Conservation (phyloP, 495 filamentous ascomycete genomes). For the Penicillium lagena region DNA sequence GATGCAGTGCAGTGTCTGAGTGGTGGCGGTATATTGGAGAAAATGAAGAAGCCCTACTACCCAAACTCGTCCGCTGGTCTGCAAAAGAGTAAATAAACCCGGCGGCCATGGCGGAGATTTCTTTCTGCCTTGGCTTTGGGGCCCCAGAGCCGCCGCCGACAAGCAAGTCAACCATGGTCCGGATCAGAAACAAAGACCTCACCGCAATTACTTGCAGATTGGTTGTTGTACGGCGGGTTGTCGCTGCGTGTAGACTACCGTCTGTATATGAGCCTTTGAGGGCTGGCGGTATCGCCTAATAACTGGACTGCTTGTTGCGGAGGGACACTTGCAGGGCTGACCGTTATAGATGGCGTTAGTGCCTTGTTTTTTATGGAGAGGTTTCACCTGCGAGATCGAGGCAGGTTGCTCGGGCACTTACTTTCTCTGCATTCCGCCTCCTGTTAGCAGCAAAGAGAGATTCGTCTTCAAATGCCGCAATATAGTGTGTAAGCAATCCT, state of each 20-base stretch:
- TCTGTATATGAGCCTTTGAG: conserved; percentile 7
- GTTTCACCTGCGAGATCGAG: conserved; percentile 14
- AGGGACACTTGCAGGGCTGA: conserved; percentile 25
- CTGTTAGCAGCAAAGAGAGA: no score
- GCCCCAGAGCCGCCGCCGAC: neutral
- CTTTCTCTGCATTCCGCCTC: neutral
- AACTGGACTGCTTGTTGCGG: conserved; percentile 7
- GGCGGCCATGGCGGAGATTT: neutral
- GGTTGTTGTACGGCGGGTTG: conserved; percentile 21
- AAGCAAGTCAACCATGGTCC: conserved; percentile 13
- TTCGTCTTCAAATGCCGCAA: no score
- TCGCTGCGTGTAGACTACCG: conserved; percentile 21
- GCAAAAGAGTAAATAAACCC: neutral
- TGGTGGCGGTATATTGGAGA: neutral
- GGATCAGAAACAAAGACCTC: conserved; percentile 3
- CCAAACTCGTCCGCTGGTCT: no score
- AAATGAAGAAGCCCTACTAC: neutral
- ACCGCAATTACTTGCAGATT: conserved; percentile 15
- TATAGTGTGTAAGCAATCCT: no score
- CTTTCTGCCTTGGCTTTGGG: conserved; percentile 8
- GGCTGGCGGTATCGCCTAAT: conserved; percentile 8
- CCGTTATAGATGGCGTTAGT: conserved; percentile 7
- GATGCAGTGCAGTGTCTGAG: neutral
- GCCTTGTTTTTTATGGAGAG: conserved; percentile 17
- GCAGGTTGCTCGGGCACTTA: conserved; percentile 7